These are phyloP conservation scores for Pythium monospermum DNA, from an alignment of 352 stramenopile genomes.

Conservation along the genomic window DNA sequence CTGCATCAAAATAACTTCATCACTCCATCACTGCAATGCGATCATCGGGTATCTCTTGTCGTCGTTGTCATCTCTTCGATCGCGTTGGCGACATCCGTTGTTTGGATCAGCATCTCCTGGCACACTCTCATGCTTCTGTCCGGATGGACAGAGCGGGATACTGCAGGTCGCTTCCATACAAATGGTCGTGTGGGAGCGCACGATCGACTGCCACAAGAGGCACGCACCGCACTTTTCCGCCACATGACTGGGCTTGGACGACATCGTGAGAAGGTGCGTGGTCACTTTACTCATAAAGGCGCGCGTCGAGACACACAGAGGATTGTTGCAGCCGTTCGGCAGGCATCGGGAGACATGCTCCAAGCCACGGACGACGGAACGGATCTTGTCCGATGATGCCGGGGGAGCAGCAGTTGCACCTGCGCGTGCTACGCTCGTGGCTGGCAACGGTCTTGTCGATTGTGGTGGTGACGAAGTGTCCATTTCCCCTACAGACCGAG, in stretches of 20 bases:
- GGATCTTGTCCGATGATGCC: constrained; percentile 24
- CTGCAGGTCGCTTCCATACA: constrained; percentile 23
- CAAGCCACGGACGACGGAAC: constrained; percentile 21
- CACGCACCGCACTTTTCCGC: constrained; percentile 20
- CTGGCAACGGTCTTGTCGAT: background rate
- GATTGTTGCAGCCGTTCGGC: constrained; percentile 19
- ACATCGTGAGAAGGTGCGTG: constrained; percentile 20
- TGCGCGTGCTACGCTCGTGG: background rate
- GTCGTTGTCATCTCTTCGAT: constrained; percentile 23
- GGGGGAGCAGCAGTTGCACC: background rate
- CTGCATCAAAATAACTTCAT: too few species aligned
- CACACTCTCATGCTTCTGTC: constrained; percentile 3
- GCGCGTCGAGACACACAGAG: constrained; percentile 23
- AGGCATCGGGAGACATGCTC: constrained; percentile 22
- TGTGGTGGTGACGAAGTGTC: too few species aligned
- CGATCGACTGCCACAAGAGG: constrained; percentile 22
- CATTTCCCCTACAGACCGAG: constrained; percentile 15
- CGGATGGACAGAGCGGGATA: constrained; percentile 17
- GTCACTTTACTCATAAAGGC: constrained; percentile 25
- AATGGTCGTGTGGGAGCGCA: constrained; percentile 18
- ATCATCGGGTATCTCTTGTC: constrained; percentile 15
- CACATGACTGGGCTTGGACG: constrained; percentile 14
- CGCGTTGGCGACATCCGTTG: constrained; percentile 5
- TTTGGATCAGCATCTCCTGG: background rate
- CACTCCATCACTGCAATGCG: constrained; percentile 14